These are phyloP conservation scores for Metroxylon sagu DNA, from an alignment of 176 grass and related monocot genomes.

Conservation along the genomic window DNA sequence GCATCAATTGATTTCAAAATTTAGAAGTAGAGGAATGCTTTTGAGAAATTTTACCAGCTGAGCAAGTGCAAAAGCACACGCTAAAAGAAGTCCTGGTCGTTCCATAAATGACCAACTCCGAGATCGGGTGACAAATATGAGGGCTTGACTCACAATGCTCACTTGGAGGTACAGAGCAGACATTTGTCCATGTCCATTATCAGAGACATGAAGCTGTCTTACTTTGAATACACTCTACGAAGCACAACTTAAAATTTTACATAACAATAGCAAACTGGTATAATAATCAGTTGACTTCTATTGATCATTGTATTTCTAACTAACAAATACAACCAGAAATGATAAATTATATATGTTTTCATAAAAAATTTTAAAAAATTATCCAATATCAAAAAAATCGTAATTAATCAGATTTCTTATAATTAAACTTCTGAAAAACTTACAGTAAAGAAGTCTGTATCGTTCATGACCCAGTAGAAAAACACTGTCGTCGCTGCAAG, in stretches of 20 bases:
- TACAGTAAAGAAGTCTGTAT: slow-evolving; percentile 12
- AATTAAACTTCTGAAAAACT: background rate
- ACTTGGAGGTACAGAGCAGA: slow-evolving; percentile 92
- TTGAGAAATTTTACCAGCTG: slow-evolving; percentile 52
- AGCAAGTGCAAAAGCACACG: slow-evolving; percentile 68
- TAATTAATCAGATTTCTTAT: too few relatives aligned
- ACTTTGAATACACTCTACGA: slow-evolving; percentile 77
- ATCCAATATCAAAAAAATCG: too few relatives aligned
- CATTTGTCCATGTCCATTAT: slow-evolving; percentile 60
- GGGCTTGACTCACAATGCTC: slow-evolving; percentile 94
- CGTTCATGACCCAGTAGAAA: slow-evolving; percentile 14
- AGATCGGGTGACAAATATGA: slow-evolving; percentile 87
- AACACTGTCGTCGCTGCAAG: slow-evolving; percentile 8
- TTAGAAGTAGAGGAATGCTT: too few relatives aligned
- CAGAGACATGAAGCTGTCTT: slow-evolving; percentile 30
- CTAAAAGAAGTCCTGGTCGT: slow-evolving; percentile 72
- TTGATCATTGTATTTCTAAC: too few relatives aligned
- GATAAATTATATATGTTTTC: too few relatives aligned
- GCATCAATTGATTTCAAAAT: too few relatives aligned
- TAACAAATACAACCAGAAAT: too few relatives aligned
- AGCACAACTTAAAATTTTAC: too few relatives aligned
- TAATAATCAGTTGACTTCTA: too few relatives aligned
- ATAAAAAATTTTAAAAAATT: too few relatives aligned
- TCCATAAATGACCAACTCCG: slow-evolving; percentile 76
- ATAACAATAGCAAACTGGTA: too few relatives aligned